Conservation (phyloP, 805 yeast genomes). For the Metschnikowia cubensis region DNA sequence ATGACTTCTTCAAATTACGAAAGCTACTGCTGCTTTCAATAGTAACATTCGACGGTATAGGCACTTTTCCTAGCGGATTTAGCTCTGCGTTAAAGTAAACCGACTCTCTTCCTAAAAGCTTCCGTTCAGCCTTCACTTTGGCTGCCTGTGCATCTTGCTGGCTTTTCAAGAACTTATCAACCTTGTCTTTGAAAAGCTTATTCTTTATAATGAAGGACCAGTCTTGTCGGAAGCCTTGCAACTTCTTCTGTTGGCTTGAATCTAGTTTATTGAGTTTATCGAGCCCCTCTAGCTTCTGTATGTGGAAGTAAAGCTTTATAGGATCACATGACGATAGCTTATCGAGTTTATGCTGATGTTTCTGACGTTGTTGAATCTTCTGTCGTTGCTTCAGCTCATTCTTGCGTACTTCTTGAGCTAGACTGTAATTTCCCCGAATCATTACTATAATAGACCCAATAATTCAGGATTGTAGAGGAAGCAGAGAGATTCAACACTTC, state of each 20-base stretch:
- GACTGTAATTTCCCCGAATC: slow-evolving; percentile 30
- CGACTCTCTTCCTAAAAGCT: slow-evolving; percentile 44
- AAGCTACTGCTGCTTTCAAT: slow-evolving; percentile 16
- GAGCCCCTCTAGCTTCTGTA: slow-evolving; percentile 22
- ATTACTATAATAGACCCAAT: slow-evolving; percentile 4
- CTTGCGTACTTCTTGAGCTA: slow-evolving; percentile 36
- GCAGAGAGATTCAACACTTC: not conserved
- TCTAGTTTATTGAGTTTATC: slow-evolving; percentile 14
- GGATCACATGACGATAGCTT: slow-evolving; percentile 32
- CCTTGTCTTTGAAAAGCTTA: slow-evolving; percentile 30
- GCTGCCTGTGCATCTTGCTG: slow-evolving; percentile 18
- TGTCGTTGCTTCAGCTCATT: slow-evolving; percentile 34
- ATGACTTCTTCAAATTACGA: slow-evolving; percentile 31
- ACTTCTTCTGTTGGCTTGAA: slow-evolving; percentile 17
- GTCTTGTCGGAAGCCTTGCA: slow-evolving; percentile 34
- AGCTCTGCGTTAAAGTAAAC: slow-evolving; percentile 64
- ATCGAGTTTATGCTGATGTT: slow-evolving; percentile 25
- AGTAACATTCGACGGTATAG: slow-evolving; percentile 19
- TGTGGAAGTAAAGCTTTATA: slow-evolving; percentile 28
- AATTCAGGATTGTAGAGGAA: not conserved
- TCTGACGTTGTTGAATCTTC: slow-evolving; percentile 36
- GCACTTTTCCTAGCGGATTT: slow-evolving; percentile 58
- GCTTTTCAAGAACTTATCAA: slow-evolving; percentile 22
- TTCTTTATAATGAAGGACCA: slow-evolving; percentile 36
- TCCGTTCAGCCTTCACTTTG: slow-evolving; percentile 18